phyloP scores from a whole-genome alignment of 257 asterid species.

The Rauvolfia tetraphylla region DNA sequence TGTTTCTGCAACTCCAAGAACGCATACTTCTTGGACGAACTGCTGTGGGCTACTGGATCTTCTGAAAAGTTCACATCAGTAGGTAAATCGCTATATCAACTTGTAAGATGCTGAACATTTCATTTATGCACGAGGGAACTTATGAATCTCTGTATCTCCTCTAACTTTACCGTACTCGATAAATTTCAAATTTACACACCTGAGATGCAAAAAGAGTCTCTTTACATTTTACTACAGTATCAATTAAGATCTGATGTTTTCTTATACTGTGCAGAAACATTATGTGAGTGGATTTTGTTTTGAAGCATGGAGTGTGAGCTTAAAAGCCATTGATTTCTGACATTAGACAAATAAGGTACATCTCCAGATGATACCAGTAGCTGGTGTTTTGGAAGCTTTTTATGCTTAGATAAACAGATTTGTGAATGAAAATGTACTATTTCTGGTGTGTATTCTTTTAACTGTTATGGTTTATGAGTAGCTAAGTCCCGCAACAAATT shows the following conservation, averaged over 20 bases:
- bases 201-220: no score
- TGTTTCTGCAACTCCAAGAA: conserved; percentile 14
- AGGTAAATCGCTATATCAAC: conserved; percentile 10
- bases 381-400: background rate
- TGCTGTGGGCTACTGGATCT: conserved; percentile 41
- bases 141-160: background rate
- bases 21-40: conserved; percentile 29
- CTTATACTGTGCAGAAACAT: background rate
- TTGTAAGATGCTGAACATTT: background rate
- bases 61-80: conserved; percentile 21
- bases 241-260: background rate
- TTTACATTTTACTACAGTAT: no score
- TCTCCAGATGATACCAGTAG: background rate
- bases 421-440: background rate
- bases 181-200: no score
- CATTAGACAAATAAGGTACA: background rate
- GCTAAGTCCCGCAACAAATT: no score
- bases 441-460: background rate
- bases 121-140: background rate
- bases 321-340: background rate
- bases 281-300: background rate
- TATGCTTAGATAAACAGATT: background rate
- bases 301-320: background rate
- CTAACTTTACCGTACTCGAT: background rate
- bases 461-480: background rate